A percentile compares a stretch with the other conserved stretches of the same genome.
Conservation (phyloP, 2,329 filamentous ascomycete genomes). For the Fusarium hainanense region DNA sequence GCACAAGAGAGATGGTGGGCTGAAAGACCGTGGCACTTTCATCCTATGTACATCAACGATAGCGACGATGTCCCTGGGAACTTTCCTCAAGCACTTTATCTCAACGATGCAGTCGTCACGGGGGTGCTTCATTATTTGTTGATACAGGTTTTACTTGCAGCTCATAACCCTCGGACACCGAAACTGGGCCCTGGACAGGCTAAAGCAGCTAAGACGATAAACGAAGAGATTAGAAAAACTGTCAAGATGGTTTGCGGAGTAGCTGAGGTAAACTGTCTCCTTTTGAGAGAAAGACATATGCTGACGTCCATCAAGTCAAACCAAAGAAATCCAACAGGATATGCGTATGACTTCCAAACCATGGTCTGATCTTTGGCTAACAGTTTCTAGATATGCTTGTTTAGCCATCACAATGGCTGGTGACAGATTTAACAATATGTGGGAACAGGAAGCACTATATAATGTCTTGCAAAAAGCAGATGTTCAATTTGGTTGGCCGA, state of each 20-base stretch:
- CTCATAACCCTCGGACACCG: constrained; percentile 45
- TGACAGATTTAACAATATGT: constrained; percentile 52
- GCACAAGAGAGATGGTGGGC: constrained; percentile 46
- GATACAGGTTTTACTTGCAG: constrained; percentile 44
- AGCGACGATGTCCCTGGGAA: constrained; percentile 1
- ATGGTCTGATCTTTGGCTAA: neutral
- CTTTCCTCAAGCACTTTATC: constrained; percentile 42
- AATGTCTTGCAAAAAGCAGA: constrained; percentile 50
- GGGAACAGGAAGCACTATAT: constrained; percentile 54
- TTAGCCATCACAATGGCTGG: constrained; percentile 50
- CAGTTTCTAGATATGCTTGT: constrained; percentile 40
- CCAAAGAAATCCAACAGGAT: constrained; percentile 37
- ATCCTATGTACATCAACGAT: constrained; percentile 42
- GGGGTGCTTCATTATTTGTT: constrained; percentile 46
- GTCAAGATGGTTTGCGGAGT: constrained; percentile 47
- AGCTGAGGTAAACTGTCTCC: constrained; percentile 38
- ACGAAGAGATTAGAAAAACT: constrained; percentile 46
- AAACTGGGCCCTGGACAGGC: constrained; percentile 44
- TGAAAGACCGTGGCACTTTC: constrained; percentile 46
- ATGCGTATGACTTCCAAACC: constrained; percentile 21
- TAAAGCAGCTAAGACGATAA: constrained; percentile 41
- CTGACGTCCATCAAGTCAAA: constrained; percentile 34
- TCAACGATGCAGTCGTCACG: constrained; percentile 46
- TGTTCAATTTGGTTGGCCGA: constrained; percentile 45
- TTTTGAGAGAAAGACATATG: neutral